phyloP scores from a whole-genome alignment of 257 asterid genomes.

The Euphrasia confusa region DNA sequence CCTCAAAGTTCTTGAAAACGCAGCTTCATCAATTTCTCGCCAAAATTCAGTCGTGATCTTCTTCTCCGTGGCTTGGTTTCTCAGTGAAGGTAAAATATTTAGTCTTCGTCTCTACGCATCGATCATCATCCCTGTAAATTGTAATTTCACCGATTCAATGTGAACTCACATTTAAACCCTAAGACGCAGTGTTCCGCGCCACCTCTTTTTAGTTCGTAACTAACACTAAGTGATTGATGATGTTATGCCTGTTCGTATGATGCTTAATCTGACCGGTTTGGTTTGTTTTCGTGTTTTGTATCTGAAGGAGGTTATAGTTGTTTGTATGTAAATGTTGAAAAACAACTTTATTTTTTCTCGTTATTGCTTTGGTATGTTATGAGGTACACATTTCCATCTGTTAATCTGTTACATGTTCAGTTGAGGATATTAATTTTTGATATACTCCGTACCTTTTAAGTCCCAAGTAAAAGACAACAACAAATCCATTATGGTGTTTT shows the following conservation, averaged over 20 bases:
- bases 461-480: background rate
- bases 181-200: background rate
- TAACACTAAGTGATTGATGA: background rate
- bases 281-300: conserved; percentile 12
- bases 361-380: too few species aligned
- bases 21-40: background rate
- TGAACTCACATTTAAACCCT: conserved; percentile 11
- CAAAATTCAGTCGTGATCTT: background rate
- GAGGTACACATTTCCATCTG: too few species aligned
- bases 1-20: conserved; percentile 18
- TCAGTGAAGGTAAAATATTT: conserved; percentile 5
- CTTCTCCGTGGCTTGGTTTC: background rate
- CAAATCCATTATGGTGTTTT: background rate
- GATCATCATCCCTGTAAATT: background rate
- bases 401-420: background rate
- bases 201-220: background rate
- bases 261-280: conserved; percentile 5
- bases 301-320: conserved; percentile 11
- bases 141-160: conserved; percentile 6
- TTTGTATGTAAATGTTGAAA: background rate
- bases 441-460: background rate
- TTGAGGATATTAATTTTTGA: background rate
- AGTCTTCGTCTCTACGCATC: conserved; percentile 16
- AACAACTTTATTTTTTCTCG: too few species aligned
- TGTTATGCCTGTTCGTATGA: conserved; percentile 21